Evolutionary conservation across 768 basidiomycete species (phyloP), one percentile per base, ranked within the genome.

Genomic region (Gyrodon lividus): DNA sequence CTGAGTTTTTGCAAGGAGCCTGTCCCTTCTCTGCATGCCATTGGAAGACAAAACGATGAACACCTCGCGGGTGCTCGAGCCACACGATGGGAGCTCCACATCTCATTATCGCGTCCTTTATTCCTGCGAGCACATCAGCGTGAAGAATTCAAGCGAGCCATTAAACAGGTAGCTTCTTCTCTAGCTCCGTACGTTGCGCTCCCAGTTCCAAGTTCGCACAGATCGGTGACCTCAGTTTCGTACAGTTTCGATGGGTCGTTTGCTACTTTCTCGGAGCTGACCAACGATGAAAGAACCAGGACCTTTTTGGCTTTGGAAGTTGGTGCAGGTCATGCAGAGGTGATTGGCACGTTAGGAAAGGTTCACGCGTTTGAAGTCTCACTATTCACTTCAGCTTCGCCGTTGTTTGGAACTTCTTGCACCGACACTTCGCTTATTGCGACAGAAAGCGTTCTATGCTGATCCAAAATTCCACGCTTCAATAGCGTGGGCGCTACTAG

Each of bases 381-480:
- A 54, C 54, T 49, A 52, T 66, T 57, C 40, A 50, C 42, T 48
- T 51, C 55, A 96, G 94, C 69, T 94, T 12, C 70, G 72, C 52
- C 60, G 65, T 7, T 69, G 93, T 38, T 73, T 81, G 2, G 72
- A 79, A 43, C 72, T 74, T 20, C 68, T 97, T 37, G 73, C 77
- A 5, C 85, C 87, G 1, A 72, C 76, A 6, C 71, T 96, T 41
- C 71, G 70, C 24, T 63, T 68, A 3, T 72, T 91, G 30, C 84
- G 86, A 47, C 87, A 95, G 58, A 84, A 86, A 56, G 77, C 80
- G 50, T 97, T 91, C 69, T 96, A 98, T 70, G 61, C 72, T 30
- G 72, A 81, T 26, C 92, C 95, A 17, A 81, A 85, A 40, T 97
- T 94, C 62, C 95, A 98, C 64, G 79, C 88, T 12, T 95, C 92